Evolutionary conservation across 2,329 filamentous ascomycete species (phyloP).

Genomic region (Fusarium buharicum): DNA sequence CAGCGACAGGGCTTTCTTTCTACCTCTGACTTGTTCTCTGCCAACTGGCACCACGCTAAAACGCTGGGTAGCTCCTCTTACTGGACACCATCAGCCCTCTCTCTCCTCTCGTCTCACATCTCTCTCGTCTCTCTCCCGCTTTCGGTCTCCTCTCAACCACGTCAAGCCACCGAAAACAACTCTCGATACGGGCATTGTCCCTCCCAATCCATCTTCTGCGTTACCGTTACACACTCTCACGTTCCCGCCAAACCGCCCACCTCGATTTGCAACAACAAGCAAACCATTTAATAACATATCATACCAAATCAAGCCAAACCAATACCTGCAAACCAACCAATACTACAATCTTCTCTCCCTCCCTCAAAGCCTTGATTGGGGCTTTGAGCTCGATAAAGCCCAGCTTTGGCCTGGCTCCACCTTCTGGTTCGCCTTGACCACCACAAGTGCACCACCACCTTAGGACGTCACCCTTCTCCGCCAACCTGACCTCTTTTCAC

Average conservation of each 20-base stretch:
- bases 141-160: slow-evolving; percentile 37
- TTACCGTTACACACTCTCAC: slow-evolving; percentile 31
- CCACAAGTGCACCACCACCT: slow-evolving; percentile 15
- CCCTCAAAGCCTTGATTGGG: slow-evolving; percentile 18
- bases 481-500: slow-evolving; percentile 28
- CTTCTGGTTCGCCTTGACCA: slow-evolving; percentile 34
- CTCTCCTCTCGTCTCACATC: neutral
- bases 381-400: slow-evolving; percentile 29
- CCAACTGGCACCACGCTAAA: slow-evolving; percentile 36
- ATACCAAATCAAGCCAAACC: slow-evolving; percentile 6
- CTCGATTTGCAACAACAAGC: slow-evolving; percentile 24
- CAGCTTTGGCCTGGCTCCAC: slow-evolving; percentile 39
- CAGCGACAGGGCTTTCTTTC: neutral
- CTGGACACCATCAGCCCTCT: slow-evolving; percentile 20
- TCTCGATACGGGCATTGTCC: slow-evolving; percentile 9
- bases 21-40: slow-evolving; percentile 21
- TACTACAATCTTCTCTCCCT: slow-evolving; percentile 16
- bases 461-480: slow-evolving; percentile 34
- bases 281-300: slow-evolving; percentile 6
- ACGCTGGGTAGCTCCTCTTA: slow-evolving; percentile 21
- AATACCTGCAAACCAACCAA: slow-evolving; percentile 21
- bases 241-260: slow-evolving; percentile 13
- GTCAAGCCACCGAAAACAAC: slow-evolving; percentile 39
- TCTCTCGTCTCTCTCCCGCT: slow-evolving; percentile 18
- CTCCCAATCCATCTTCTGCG: slow-evolving; percentile 11